Conservation (phyloP, 1,284 basidiomycete species). For the Fomitiporia mediterranea region DNA sequence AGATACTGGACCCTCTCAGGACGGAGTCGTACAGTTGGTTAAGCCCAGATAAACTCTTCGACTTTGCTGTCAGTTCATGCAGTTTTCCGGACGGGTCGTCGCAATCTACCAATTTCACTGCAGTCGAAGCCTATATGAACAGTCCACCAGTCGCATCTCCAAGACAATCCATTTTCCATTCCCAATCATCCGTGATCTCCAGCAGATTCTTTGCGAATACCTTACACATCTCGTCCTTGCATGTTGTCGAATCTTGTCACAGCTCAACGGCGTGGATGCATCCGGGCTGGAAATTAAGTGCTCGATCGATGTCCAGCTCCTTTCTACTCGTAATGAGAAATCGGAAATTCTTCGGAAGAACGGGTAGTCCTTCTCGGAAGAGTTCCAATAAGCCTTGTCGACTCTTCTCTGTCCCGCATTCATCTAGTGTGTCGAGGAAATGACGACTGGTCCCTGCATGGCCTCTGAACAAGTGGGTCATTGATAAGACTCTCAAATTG, state of each 20-base stretch:
- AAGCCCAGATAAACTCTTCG: no score
- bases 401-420: no score
- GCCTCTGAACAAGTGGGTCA: not conserved
- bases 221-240: not conserved
- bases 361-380: no score
- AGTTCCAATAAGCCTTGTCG: no score
- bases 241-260: not conserved
- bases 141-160: not conserved
- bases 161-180: not conserved
- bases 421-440: constrained; percentile 1
- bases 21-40: no score
- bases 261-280: not conserved
- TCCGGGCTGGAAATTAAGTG: no score
- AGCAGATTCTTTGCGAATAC: not conserved
- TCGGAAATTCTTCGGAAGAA: no score
- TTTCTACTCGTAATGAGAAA: no score
- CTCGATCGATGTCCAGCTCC: no score
- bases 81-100: not conserved
- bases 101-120: not conserved
- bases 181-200: not conserved
- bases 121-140: not conserved
- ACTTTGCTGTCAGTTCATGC: no score
- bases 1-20: not conserved
- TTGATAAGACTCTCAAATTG: not conserved
- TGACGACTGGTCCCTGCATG: not conserved